phyloP scores from a whole-genome alignment of 2,329 filamentous ascomycete species.

The Hypoxylon sp. region DNA sequence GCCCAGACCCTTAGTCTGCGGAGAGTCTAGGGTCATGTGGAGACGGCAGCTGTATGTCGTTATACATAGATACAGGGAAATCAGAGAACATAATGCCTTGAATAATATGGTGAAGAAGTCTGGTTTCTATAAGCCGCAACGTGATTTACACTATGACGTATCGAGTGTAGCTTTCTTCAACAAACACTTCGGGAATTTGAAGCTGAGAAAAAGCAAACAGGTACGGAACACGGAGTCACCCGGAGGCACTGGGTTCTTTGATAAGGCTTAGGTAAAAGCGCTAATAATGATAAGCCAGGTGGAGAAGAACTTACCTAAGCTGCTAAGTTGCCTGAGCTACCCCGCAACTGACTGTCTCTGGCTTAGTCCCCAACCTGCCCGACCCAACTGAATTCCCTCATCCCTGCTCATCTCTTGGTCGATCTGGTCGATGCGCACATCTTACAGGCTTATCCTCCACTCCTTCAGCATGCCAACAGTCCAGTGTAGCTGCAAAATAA shows the following conservation, averaged over 20 bases:
- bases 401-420: not conserved
- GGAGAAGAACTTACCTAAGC: constrained; percentile 21
- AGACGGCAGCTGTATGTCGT: constrained; percentile 8
- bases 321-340: constrained; percentile 26
- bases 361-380: constrained; percentile 33
- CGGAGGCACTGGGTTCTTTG: constrained; percentile 24
- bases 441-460: constrained; percentile 3
- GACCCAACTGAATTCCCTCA: not conserved
- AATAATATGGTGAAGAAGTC: not conserved
- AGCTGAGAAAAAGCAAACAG: constrained; percentile 1
- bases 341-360: constrained; percentile 38
- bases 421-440: not conserved
- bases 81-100: not conserved
- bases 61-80: not conserved
- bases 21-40: constrained; percentile 18
- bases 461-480: constrained; percentile 11
- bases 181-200: constrained; percentile 7
- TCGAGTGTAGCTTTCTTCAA: not conserved
- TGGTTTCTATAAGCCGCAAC: not conserved
- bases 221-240: constrained; percentile 34
- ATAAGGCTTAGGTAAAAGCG: constrained; percentile 33
- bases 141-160: constrained; percentile 2
- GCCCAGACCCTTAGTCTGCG: constrained; percentile 25
- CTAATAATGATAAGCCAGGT: constrained; percentile 7
- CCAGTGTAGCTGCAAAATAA: constrained; percentile 1